A percentile compares a stretch with the other conserved stretches of the same genome.
Evolutionary conservation across 768 basidiomycete genomes (phyloP).

Genomic region (Hysterangium stoloniferum): DNA sequence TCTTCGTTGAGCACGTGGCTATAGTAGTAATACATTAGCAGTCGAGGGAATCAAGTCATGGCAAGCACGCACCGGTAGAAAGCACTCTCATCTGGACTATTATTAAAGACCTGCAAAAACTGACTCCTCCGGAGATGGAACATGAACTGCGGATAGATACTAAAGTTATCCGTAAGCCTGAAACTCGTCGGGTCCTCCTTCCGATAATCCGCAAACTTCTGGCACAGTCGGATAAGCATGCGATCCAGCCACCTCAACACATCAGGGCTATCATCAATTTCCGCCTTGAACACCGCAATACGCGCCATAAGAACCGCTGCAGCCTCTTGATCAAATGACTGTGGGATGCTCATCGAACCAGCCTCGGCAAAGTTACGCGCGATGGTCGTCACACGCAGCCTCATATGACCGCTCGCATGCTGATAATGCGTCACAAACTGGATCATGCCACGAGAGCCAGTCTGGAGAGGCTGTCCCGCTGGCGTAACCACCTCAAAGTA

Average conservation of each 20-base stretch:
- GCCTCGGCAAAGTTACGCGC: constrained; percentile 97
- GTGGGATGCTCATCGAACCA: constrained; percentile 87
- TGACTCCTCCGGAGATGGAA: constrained; percentile 97
- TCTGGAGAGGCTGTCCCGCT: constrained; percentile 86
- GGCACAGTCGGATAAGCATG: constrained; percentile 97
- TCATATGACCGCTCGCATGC: constrained; percentile 90
- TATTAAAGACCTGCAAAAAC: constrained; percentile 99
- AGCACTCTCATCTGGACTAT: constrained; percentile 98
- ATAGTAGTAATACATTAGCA: neutral
- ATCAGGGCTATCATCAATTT: constrained; percentile 96
- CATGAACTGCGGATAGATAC: constrained; percentile 99
- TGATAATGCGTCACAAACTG: constrained; percentile 99
- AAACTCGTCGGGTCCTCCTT: constrained; percentile 97
- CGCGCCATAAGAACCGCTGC: constrained; percentile 97
- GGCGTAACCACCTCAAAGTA: constrained; percentile 99
- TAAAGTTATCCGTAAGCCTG: constrained; percentile 90
- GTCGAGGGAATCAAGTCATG: neutral
- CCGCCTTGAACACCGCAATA: constrained; percentile 98
- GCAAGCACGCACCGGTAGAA: constrained; percentile 75
- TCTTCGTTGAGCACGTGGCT: constrained; percentile 95
- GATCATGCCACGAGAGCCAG: constrained; percentile 86
- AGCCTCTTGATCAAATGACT: constrained; percentile 96
- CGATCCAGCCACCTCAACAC: constrained; percentile 95
- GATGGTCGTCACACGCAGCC: constrained; percentile 95
- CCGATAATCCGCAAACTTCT: constrained; percentile 98